These are phyloP conservation scores for Cryptococcus sp. DNA, from an alignment of 1,284 basidiomycete species.

Conservation along the genomic window DNA sequence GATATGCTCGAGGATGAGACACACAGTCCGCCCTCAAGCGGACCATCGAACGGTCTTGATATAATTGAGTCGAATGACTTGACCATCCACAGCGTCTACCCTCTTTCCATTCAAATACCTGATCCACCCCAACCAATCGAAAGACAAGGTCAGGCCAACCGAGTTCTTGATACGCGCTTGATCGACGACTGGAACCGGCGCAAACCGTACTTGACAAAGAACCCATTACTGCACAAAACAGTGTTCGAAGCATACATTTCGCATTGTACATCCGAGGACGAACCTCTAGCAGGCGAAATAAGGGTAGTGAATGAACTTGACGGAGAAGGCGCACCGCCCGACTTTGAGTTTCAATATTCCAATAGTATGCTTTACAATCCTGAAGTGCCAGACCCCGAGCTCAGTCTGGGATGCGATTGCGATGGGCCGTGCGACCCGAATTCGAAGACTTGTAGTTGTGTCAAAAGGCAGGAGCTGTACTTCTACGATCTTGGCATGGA, in stretches of 20 bases:
- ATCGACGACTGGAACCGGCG: conserved; percentile 32
- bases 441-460: conserved; percentile 68
- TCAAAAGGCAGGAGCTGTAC: conserved; percentile 61
- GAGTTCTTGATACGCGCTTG: conserved; percentile 18
- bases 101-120: not conserved
- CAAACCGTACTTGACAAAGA: conserved; percentile 16
- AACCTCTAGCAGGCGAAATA: conserved; percentile 67
- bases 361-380: conserved; percentile 66
- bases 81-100: conserved; percentile 3
- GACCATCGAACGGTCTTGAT: conserved; percentile 7
- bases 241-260: conserved; percentile 64
- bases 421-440: conserved; percentile 70
- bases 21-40: conserved; percentile 9
- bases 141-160: conserved; percentile 23
- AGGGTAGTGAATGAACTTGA: conserved; percentile 67
- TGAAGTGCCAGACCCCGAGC: conserved; percentile 67
- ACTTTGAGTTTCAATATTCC: conserved; percentile 48
- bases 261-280: conserved; percentile 62
- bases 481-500: conserved; percentile 43
- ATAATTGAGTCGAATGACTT: conserved; percentile 7
- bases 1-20: conserved; percentile 5
- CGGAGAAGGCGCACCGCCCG: conserved; percentile 61
- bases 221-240: conserved; percentile 42
- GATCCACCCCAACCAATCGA: conserved; percentile 27
- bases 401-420: conserved; percentile 70